Base-by-base conservation (phyloP, 441 rosid species). In the Adansonia rubrostipa region DNA sequence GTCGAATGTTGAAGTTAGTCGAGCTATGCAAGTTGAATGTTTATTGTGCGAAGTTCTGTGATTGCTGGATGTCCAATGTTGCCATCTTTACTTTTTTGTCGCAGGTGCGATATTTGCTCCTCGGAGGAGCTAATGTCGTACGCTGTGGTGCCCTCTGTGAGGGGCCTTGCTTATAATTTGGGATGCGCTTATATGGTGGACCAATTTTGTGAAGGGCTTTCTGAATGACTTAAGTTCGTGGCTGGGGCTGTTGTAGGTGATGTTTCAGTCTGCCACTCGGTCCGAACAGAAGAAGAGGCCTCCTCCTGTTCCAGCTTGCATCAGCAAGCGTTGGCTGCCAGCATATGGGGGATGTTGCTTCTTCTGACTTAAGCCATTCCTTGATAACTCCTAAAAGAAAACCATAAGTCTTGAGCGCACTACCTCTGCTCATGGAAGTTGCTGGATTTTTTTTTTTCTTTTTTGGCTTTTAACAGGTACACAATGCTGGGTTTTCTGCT, bases 61-160 rank as follows among this genome's bases (percentile, higher is more conserved):
- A 72, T 83, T 87, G 69, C 81, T 84, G 82, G 85, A 82, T 1
- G 1, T 24, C 28, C 28, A 24, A 24, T 24, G 28, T 24, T 24
- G 28, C 28, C 28, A 24, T 24, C 28, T 24, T 24, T 24, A 24
- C 28, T 24, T 24, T 24, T 24, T 96, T 91, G 91, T 90, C 97
- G 89, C 97, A 93, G 99, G 93, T 93, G 99, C 99, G 99, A 95
- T 95, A 93, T 97, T 97, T 89, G 97, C 99, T 93, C 97, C 99
- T 86, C 81, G 91, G 92, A 86, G 97, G 99, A 93, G 99, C 97
- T 86, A 95, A 97, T 97, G 95, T 97, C 99, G 98, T 97, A 93
- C 99, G 84, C 98, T 95, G 97, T 89, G 91, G 90, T 86, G 89
- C 87, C 96, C 95, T 82, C 80, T 86, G 77, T 81, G 88, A 86